A percentile compares a stretch with the other conserved stretches of the same genome.
phyloP scores from a whole-genome alignment of 2,329 filamentous ascomycete genomes.

The Ophiostoma fasciatum region DNA sequence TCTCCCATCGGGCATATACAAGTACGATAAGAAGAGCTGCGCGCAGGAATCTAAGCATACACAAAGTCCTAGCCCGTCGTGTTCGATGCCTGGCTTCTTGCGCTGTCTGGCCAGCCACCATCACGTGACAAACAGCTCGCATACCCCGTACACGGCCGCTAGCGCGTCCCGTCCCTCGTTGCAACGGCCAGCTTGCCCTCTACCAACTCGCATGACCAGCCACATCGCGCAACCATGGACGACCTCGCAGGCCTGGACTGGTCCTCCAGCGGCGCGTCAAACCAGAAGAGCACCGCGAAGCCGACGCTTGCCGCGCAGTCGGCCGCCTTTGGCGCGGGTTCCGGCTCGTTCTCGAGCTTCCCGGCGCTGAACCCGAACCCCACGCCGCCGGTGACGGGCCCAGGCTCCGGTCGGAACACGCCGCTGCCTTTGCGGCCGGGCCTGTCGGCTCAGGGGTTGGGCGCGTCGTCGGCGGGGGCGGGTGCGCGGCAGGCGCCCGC shows the following conservation, averaged over 20 bases:
- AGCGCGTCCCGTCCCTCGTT: too few species aligned
- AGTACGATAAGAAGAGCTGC: too few species aligned
- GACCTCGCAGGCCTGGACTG: slow-evolving; percentile 47
- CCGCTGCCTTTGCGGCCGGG: slow-evolving; percentile 39
- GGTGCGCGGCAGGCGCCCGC: slow-evolving; percentile 16
- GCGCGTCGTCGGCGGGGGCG: slow-evolving; percentile 25
- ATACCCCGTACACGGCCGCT: too few species aligned
- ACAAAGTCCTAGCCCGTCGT: too few species aligned
- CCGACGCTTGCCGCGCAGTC: slow-evolving; percentile 21
- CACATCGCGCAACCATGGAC: slow-evolving; percentile 43
- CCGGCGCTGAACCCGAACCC: too few species aligned
- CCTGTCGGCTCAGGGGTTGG: slow-evolving; percentile 33
- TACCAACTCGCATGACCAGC: slow-evolving; percentile 1
- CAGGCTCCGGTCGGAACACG: slow-evolving; percentile 40
- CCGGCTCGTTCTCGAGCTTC: slow-evolving; percentile 24
- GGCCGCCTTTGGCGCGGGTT: slow-evolving; percentile 27
- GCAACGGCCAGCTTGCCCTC: too few species aligned
- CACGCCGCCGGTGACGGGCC: slow-evolving; percentile 9
- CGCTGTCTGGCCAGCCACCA: too few species aligned
- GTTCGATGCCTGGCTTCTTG: too few species aligned
- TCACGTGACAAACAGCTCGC: too few species aligned
- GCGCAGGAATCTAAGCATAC: too few species aligned
- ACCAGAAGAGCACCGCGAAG: slow-evolving; percentile 10
- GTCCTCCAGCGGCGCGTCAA: slow-evolving; percentile 26
- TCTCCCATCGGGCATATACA: too few species aligned